A percentile compares a stretch with the other conserved stretches of the same genome.
Evolutionary conservation across 2,329 filamentous ascomycete genomes (phyloP).

Genomic region (Cladosporium sp.): DNA sequence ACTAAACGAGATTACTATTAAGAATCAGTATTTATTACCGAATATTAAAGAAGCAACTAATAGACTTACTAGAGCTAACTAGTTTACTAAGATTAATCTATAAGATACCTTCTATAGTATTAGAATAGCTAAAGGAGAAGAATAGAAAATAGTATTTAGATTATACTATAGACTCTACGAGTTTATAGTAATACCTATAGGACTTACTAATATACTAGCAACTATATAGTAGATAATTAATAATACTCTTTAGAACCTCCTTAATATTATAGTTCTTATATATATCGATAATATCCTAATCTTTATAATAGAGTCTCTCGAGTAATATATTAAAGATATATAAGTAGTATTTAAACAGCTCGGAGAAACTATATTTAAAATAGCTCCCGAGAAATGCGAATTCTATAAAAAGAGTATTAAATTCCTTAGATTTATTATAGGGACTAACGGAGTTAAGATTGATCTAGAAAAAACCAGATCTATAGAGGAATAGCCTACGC

Average conservation of each 20-base stretch:
- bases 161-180: conserved; percentile 23
- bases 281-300: conserved; percentile 30
- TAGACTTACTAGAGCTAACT: conserved; percentile 16
- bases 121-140: conserved; percentile 21
- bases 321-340: not conserved
- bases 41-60: conserved; percentile 23
- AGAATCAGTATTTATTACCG: conserved; percentile 26
- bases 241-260: conserved; percentile 19
- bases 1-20: conserved; percentile 27
- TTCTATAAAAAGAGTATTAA: conserved; percentile 28
- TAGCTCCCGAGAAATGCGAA: conserved; percentile 25
- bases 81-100: conserved; percentile 25
- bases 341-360: conserved; percentile 24
- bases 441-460: conserved; percentile 23
- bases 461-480: conserved; percentile 24
- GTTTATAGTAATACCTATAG: conserved; percentile 25
- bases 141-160: conserved; percentile 24
- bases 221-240: conserved; percentile 28
- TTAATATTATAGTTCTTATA: conserved; percentile 21
- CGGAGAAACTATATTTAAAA: conserved; percentile 15
- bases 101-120: conserved; percentile 24
- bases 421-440: conserved; percentile 32
- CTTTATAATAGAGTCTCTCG: conserved; percentile 14
- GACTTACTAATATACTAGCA: conserved; percentile 21
- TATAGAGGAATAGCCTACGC: conserved; percentile 17